Evolutionary conservation across 163 green algal species (phyloP).

Genomic region (Chloromonas sp.): DNA sequence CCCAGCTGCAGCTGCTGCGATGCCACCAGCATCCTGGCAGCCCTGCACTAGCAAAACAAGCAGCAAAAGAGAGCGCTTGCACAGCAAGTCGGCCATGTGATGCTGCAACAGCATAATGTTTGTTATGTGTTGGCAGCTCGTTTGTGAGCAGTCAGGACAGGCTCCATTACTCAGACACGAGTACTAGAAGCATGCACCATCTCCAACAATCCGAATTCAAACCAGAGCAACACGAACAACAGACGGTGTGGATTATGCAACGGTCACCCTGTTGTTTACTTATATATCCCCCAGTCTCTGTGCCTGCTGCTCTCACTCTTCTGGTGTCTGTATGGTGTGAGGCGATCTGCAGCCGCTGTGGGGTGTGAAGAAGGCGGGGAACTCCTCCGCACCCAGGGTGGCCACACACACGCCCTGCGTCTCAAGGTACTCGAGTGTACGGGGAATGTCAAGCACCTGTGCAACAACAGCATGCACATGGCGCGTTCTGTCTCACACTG

Average conservation of each 20-base stretch:
- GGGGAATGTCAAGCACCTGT: constrained; percentile 90
- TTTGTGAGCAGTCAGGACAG: too few relatives aligned
- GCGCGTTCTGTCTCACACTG: not conserved
- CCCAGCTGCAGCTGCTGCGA: constrained; percentile 46
- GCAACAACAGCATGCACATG: not conserved
- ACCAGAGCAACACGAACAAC: too few relatives aligned
- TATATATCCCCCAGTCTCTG: too few relatives aligned
- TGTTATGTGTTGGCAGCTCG: too few relatives aligned
- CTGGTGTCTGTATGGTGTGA: constrained; percentile 53
- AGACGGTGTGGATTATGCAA: too few relatives aligned
- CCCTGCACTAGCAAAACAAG: constrained; percentile 22
- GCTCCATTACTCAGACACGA: too few relatives aligned
- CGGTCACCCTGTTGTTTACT: too few relatives aligned
- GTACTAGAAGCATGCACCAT: too few relatives aligned
- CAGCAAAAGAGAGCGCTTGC: not conserved
- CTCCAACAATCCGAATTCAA: too few relatives aligned
- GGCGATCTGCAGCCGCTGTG: constrained; percentile 75
- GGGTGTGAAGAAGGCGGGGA: constrained; percentile 94
- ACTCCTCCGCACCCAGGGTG: constrained; percentile 71
- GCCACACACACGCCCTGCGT: constrained; percentile 44
- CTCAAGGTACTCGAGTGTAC: constrained; percentile 92
- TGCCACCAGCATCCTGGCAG: constrained; percentile 50
- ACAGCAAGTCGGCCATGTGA: not conserved
- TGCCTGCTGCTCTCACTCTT: constrained; percentile 37
- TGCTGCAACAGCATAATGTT: too few relatives aligned